phyloP scores from a whole-genome alignment of 495 filamentous ascomycete species.

The Ascobolus immersus region DNA sequence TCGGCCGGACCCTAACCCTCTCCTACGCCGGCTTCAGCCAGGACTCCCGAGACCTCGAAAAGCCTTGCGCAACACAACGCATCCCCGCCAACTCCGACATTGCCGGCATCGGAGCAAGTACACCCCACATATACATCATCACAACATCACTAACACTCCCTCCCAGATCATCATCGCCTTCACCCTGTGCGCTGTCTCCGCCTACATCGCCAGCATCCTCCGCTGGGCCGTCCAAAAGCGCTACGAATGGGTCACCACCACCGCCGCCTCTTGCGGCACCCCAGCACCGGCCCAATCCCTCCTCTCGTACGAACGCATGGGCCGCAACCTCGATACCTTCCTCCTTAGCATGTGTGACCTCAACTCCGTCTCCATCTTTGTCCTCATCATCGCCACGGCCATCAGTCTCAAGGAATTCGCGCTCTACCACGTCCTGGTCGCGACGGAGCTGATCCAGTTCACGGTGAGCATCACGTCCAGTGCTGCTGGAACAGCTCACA shows the following conservation, averaged over 20 bases:
- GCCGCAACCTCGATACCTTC: no score
- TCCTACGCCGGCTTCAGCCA: no score
- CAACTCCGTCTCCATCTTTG: conserved; percentile 1
- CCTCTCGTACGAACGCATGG: neutral
- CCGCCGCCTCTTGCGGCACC: neutral
- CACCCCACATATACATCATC: no score
- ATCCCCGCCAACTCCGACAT: no score
- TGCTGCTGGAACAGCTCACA: neutral
- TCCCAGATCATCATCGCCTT: neutral
- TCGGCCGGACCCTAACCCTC: no score
- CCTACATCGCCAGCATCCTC: neutral
- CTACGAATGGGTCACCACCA: neutral
- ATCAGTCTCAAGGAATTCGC: neutral
- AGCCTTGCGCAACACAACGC: no score
- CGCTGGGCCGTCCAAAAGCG: no score
- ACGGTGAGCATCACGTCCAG: neutral
- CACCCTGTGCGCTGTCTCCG: neutral
- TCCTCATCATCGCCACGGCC: neutral
- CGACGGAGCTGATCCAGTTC: neutral
- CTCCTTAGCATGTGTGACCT: neutral
- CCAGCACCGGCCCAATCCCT: neutral
- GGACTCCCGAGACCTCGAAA: no score
- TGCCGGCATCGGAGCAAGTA: no score
- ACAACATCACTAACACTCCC: neutral
- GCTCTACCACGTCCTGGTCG: neutral